These are phyloP conservation scores for Neurospora sp. DNA, from an alignment of 495 filamentous ascomycete species.

Conservation along the genomic window DNA sequence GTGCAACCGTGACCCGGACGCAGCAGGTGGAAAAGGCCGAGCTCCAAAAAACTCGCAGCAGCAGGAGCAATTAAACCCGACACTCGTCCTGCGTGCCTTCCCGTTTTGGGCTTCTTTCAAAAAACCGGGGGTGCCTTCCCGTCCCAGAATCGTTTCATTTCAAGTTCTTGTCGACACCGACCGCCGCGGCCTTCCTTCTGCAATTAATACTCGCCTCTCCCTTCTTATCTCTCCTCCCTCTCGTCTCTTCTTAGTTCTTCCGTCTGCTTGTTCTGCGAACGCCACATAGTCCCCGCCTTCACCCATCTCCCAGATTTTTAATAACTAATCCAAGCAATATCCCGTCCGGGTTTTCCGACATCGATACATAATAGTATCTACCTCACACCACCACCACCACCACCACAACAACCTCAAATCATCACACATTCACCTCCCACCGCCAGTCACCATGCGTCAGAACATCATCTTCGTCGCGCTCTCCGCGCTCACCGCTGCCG, in stretches of 20 bases:
- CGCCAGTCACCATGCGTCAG: slow-evolving; percentile 20
- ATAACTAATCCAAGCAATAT: slow-evolving; percentile 1
- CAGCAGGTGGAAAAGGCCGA: slow-evolving; percentile 2
- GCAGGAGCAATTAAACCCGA: slow-evolving; percentile 15
- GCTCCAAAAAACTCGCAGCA: slow-evolving; percentile 9
- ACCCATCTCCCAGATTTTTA: not conserved
- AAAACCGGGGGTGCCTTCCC: not conserved
- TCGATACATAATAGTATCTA: not conserved
- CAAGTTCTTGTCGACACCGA: not conserved
- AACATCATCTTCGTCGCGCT: slow-evolving; percentile 21
- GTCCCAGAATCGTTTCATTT: slow-evolving; percentile 1
- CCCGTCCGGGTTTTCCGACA: not conserved
- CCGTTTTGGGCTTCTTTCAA: slow-evolving; percentile 4
- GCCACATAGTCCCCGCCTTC: not conserved
- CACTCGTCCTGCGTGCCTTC: slow-evolving; percentile 16
- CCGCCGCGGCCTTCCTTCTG: not conserved
- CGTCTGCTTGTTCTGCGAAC: not conserved
- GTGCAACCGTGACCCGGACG: not conserved
- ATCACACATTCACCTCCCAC: not conserved
- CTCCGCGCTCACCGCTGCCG: slow-evolving; percentile 17
- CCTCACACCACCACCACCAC: not conserved
- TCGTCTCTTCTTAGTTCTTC: not conserved
- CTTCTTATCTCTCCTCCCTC: slow-evolving; percentile 4
- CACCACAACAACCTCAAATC: not conserved
- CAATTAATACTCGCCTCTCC: not conserved